These are phyloP conservation scores for Daldinia childiae DNA, from an alignment of 495 filamentous ascomycete species.

Conservation along the genomic window DNA sequence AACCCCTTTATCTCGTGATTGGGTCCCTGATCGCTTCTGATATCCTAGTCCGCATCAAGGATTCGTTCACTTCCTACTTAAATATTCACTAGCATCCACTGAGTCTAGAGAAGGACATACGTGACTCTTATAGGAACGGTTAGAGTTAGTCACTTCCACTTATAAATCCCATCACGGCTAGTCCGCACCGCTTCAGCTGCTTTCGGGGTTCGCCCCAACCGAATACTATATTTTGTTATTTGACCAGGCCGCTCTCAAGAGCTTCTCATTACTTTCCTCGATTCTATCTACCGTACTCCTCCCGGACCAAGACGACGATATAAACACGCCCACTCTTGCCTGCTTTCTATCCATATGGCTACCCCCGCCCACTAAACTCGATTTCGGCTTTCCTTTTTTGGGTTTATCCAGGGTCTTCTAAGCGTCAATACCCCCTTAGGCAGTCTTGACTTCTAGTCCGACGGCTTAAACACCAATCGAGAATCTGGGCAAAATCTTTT, in stretches of 20 bases:
- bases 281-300: conserved; percentile 25
- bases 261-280: not conserved
- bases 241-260: conserved; percentile 8
- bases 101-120: conserved; percentile 23
- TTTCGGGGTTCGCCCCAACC: conserved; percentile 17
- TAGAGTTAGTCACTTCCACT: conserved; percentile 23
- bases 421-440: not conserved
- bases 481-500: not conserved
- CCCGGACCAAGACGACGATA: conserved; percentile 25
- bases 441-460: conserved; percentile 1
- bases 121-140: conserved; percentile 13
- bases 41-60: conserved; percentile 11
- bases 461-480: not conserved
- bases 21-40: conserved; percentile 24
- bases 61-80: conserved; percentile 26
- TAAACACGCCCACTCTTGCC: conserved; percentile 21
- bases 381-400: conserved; percentile 35
- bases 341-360: conserved; percentile 18
- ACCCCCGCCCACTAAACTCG: conserved; percentile 32
- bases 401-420: conserved; percentile 6
- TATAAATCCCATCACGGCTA: conserved; percentile 12
- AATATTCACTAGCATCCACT: conserved; percentile 23
- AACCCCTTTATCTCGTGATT: conserved; percentile 16
- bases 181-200: not conserved
- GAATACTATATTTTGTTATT: conserved; percentile 21